A percentile compares a stretch with the other conserved stretches of the same genome.
These are phyloP conservation scores for Terfezia claveryi DNA, from an alignment of 495 filamentous ascomycete species.

Conservation along the genomic window DNA sequence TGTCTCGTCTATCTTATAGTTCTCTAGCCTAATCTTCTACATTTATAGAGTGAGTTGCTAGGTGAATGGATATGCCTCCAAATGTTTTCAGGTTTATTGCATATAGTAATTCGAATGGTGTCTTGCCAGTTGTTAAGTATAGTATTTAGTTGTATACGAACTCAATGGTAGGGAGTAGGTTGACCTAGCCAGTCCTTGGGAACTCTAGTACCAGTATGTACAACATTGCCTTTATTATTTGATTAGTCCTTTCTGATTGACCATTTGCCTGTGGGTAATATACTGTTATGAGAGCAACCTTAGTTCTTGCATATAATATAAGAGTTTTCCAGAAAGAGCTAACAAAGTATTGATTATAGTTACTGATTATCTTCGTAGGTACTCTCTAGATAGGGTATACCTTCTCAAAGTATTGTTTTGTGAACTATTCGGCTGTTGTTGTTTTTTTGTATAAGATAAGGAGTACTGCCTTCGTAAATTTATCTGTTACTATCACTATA, in stretches of 20 bases:
- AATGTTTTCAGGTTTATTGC: no score
- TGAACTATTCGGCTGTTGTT: background rate
- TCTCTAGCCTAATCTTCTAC: background rate
- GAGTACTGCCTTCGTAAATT: background rate
- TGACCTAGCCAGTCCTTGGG: no score
- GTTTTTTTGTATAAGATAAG: background rate
- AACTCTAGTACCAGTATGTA: no score
- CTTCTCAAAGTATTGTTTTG: background rate
- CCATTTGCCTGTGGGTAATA: background rate
- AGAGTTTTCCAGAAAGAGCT: background rate
- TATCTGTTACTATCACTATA: background rate
- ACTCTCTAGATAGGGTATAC: background rate
- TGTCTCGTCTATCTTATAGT: no score
- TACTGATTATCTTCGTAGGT: background rate
- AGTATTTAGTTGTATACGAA: no score
- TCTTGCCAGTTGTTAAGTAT: no score
- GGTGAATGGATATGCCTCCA: no score
- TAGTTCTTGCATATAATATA: background rate
- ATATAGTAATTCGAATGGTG: no score
- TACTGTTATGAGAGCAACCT: background rate
- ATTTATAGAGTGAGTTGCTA: no score
- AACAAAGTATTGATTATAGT: background rate
- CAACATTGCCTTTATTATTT: background rate
- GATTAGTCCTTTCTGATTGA: background rate
- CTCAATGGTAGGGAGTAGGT: no score